phyloP scores from a whole-genome alignment of 768 basidiomycete species.

The Xerocomus spinulosus region DNA sequence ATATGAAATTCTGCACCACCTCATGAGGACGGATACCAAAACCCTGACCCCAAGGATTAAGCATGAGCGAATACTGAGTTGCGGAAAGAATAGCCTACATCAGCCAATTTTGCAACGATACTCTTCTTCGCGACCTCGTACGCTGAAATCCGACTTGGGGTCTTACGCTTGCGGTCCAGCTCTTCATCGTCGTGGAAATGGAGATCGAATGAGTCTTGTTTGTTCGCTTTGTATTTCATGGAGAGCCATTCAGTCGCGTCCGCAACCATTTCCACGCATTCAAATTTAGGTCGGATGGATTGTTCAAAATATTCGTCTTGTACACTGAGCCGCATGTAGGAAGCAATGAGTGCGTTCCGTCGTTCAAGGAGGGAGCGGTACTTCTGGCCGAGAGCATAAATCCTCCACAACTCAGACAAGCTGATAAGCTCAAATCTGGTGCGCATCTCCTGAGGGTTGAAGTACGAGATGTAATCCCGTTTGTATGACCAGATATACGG shows the following conservation, averaged over 20 bases:
- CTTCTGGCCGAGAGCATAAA: slow-evolving; percentile 83
- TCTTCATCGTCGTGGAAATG: slow-evolving; percentile 69
- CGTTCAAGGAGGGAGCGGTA: slow-evolving; percentile 84
- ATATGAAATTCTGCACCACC: slow-evolving; percentile 79
- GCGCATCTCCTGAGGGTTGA: slow-evolving; percentile 62
- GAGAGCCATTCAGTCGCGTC: slow-evolving; percentile 90
- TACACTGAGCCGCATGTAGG: slow-evolving; percentile 65
- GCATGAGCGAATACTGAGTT: neutral
- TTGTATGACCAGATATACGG: slow-evolving; percentile 95
- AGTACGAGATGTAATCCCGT: slow-evolving; percentile 83
- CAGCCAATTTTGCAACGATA: slow-evolving; percentile 69
- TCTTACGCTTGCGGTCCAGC: slow-evolving; percentile 62
- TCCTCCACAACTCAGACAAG: slow-evolving; percentile 84
- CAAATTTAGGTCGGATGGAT: slow-evolving; percentile 60
- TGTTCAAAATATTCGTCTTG: slow-evolving; percentile 74
- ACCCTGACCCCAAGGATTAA: slow-evolving; percentile 43
- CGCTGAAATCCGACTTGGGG: slow-evolving; percentile 77
- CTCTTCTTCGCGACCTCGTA: slow-evolving; percentile 84
- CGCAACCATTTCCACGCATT: slow-evolving; percentile 83
- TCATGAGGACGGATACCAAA: slow-evolving; percentile 81
- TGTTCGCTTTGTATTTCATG: slow-evolving; percentile 76
- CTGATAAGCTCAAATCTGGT: slow-evolving; percentile 67
- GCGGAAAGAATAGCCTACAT: slow-evolving; percentile 44
- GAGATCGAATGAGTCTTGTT: slow-evolving; percentile 56
- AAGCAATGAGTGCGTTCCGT: slow-evolving; percentile 52